Conservation (phyloP, 2,329 filamentous ascomycete genomes). For the Penicillium janthinellum region DNA sequence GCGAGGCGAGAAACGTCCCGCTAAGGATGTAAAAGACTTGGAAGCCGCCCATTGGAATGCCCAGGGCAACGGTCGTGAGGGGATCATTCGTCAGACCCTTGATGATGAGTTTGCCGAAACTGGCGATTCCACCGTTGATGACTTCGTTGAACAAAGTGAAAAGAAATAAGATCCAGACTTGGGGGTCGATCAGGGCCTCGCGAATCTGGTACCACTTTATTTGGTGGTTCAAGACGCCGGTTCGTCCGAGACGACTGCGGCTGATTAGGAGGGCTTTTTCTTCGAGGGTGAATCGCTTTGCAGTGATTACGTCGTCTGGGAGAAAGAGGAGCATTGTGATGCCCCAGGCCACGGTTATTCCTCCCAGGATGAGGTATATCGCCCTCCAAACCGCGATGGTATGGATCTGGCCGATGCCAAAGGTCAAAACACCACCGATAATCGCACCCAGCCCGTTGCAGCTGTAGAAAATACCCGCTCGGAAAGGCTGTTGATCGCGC, state of each 20-base stretch:
- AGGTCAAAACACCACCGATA: constrained; percentile 31
- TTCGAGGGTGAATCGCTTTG: constrained; percentile 46
- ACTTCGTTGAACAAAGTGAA: constrained; percentile 56
- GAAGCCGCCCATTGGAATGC: constrained; percentile 58
- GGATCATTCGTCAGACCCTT: constrained; percentile 48
- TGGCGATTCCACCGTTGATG: constrained; percentile 56
- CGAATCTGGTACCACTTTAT: constrained; percentile 54
- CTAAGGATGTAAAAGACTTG: constrained; percentile 55
- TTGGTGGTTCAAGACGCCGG: constrained; percentile 51
- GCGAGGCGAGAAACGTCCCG: constrained; percentile 55
- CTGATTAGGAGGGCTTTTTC: constrained; percentile 50
- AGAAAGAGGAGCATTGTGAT: constrained; percentile 44
- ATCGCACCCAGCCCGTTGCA: constrained; percentile 46
- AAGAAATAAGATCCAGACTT: constrained; percentile 50
- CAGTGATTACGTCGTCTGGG: constrained; percentile 48
- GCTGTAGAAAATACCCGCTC: constrained; percentile 49
- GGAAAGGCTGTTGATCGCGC: constrained; percentile 50
- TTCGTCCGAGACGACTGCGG: constrained; percentile 41
- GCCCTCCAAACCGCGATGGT: constrained; percentile 48
- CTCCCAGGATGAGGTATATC: constrained; percentile 51
- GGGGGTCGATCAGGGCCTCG: constrained; percentile 50
- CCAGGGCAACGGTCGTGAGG: constrained; percentile 54
- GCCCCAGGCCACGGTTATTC: constrained; percentile 48
- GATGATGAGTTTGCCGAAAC: constrained; percentile 59
- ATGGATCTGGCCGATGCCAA: constrained; percentile 46